Evolutionary conservation across 805 yeast species (phyloP), one percentile per base, ranked within the genome.

Genomic region (Priceomyces medius): DNA sequence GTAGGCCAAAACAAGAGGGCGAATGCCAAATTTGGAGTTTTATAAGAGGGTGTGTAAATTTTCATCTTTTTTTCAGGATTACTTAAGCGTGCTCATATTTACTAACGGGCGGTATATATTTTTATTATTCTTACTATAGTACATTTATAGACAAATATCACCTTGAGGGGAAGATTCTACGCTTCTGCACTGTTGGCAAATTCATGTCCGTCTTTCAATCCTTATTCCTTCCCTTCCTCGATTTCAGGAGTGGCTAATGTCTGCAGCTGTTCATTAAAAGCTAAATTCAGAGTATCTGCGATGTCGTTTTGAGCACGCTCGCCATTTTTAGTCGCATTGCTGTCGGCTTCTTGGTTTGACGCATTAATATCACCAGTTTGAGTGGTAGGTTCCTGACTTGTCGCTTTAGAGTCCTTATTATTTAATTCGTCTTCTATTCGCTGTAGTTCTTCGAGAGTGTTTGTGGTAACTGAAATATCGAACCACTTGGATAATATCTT

Each of bases 401-500:
- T 26, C 6, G 21, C 18, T 24, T 40, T 29, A 18, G 39, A 40
- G 16, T 31, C 24, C 23, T 40, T 40, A 20, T 35, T 34, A 14
- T 40, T 40, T 13, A 40, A 35, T 34, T 40, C 43, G 8, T 48
- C 43, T 12, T 40, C 45, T 3, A 42, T n/a, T 23, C 10, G 26
- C 20, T 41, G 27, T 23, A 46, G 35, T 14, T 43, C 53, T 13
- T 49, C 51, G 16, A 41, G 20, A 6, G 53, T 55, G 31, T 53
- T 51, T 10, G 46, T 47, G 3, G 42, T 43, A 8, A 58, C 47
- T 9, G 39, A 37, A 24, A 55, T 37, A 31, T 47, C 56, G 26
- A 57, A 47, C 47, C 52, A 49, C 7, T 48, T 40, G 16, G 35
- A 32, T 37, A 68, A 55, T 6, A 64, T 43, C n/a, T 42, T 41